phyloP scores from a whole-genome alignment of 1,284 basidiomycete species.

The Ceratobasidium papillatum region DNA sequence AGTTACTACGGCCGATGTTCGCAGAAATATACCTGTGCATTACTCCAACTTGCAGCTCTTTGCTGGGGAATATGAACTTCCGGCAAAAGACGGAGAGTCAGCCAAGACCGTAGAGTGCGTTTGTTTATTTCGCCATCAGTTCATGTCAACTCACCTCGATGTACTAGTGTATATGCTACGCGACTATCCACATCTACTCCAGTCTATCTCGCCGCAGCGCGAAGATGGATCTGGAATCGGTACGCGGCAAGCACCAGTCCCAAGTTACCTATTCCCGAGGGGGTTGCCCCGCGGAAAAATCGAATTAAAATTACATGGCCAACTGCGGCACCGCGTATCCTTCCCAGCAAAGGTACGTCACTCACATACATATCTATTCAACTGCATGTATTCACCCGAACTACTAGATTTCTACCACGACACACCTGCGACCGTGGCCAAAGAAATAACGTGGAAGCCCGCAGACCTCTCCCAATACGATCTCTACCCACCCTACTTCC shows the following conservation, averaged over 20 bases:
- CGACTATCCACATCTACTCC: conserved; percentile 69
- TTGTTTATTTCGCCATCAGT: neutral
- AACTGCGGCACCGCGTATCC: conserved; percentile 47
- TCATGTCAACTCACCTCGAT: neutral
- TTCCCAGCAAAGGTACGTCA: conserved; percentile 25
- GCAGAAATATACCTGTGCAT: conserved; percentile 57
- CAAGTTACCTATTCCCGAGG: conserved; percentile 54
- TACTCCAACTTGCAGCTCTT: conserved; percentile 81
- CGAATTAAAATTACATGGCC: conserved; percentile 73
- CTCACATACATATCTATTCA: neutral
- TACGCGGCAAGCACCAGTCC: conserved; percentile 72
- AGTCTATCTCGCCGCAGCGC: conserved; percentile 61
- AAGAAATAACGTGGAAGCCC: conserved; percentile 40
- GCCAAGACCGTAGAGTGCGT: conserved; percentile 60
- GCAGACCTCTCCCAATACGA: conserved; percentile 30
- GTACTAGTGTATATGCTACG: conserved; percentile 73
- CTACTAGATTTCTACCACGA: conserved; percentile 68
- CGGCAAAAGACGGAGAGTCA: conserved; percentile 57
- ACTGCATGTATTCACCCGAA: conserved; percentile 49
- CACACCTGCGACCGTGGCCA: conserved; percentile 62
- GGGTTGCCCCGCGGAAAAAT: conserved; percentile 52
- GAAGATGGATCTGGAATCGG: conserved; percentile 70
- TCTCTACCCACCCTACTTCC: conserved; percentile 56
- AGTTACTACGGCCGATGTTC: neutral
- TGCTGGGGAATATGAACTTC: conserved; percentile 70